Conservation (phyloP, 176 grass and related monocot species). For the Aegilops tauschii region DNA sequence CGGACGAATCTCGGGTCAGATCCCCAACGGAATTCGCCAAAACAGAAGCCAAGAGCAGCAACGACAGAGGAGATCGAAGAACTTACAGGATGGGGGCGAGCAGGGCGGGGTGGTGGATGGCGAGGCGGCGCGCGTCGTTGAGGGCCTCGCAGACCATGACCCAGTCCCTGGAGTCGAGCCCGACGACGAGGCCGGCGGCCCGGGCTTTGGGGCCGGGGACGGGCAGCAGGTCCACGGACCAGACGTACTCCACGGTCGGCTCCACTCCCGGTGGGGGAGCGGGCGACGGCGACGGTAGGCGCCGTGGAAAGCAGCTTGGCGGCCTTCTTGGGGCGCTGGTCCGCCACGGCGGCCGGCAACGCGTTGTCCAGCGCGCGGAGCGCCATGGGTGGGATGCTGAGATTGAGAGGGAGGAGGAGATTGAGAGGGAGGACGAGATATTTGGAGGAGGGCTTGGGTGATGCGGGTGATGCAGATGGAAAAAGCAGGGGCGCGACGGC, state of each 20-base stretch:
- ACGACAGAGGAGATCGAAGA: no score
- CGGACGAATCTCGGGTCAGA: no score
- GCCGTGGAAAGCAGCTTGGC: slow-evolving; percentile 41
- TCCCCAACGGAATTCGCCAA: no score
- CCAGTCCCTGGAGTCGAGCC: slow-evolving; percentile 64
- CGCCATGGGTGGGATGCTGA: slow-evolving; percentile 37
- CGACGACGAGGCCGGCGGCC: slow-evolving; percentile 49
- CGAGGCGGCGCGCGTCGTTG: not conserved
- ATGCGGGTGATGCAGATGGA: no score
- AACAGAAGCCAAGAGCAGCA: no score
- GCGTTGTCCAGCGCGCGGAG: slow-evolving; percentile 81
- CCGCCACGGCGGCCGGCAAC: slow-evolving; percentile 26
- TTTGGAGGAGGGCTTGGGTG: no score
- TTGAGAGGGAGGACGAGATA: not conserved
- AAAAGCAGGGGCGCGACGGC: no score
- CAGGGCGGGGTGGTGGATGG: no score
- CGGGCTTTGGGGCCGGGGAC: slow-evolving; percentile 51
- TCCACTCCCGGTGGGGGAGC: slow-evolving; percentile 24
- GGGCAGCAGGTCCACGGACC: slow-evolving; percentile 56
- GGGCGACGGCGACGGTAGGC: not conserved
- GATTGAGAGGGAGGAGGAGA: not conserved
- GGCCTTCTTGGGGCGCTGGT: not conserved
- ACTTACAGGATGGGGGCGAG: no score
- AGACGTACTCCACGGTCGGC: slow-evolving; percentile 69
- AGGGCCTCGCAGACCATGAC: no score